Base-by-base conservation (phyloP, 495 filamentous ascomycete genomes). In the Penicillium paradoxum region DNA sequence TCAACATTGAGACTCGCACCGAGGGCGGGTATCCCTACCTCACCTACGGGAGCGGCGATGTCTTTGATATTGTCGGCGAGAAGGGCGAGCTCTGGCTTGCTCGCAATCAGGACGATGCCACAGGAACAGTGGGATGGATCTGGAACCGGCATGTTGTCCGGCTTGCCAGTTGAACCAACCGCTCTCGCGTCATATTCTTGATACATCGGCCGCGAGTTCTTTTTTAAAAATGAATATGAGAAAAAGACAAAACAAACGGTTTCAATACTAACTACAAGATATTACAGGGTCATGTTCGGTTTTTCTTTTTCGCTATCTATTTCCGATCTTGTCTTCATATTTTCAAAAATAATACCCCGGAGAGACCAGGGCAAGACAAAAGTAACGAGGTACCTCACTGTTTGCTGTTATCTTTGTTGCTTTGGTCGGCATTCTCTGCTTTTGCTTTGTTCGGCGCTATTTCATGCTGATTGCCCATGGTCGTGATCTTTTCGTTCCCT, bases 51-150 rank as follows among this genome's bases (percentile, higher is more conserved):
- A 85, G 89, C 15, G 93, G 93, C 33, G 91, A 96, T 77, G 87
- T 92, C 53, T 93, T 91, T 63, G 88, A 95, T 71, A 85, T 91
- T 50, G 88, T 97, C 58, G 93, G 83, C 46, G 89, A 95, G 64
- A 97, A 97, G 67, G 93, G 93, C 45, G 93, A 97, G 73, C 84
- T 97, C 14, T 98, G 93, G 95, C 84, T 98, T 27, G 93, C 93
- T 6, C 88, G 86, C 64, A 98, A 98, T 63, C 93, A 98, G 69
- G 93, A 98, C 65, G 95, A 98, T 68, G 72, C 79, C 4, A 74
- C 72, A 15, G 77, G 82, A 19, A 75, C 82, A 55, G 81, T 97
- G n/a, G 93, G 93, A 37, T 98, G 93, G 93, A 95, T 98, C 55
- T 98, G 93, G 93, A 93, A 88, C 60, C 95, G 96, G 65, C 93